Base-by-base conservation (phyloP, 371 early-diverging fungal genomes). In the Funneliformis caledonium region DNA sequence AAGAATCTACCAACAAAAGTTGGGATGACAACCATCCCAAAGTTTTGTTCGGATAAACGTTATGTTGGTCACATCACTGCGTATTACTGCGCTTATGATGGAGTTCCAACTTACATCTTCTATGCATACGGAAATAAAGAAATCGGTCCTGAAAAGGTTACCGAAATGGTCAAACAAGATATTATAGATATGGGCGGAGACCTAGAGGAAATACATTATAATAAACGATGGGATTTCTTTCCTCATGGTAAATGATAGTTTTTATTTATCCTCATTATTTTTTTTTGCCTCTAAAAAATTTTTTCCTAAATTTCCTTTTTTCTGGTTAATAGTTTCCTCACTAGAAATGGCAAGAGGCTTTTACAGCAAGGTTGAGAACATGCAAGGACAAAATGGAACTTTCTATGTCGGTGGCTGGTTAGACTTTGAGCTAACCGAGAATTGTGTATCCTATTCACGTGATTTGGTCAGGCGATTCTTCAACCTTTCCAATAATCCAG, bases 161-260 rank as follows among this genome's bases (percentile, higher is more conserved):
- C 67, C 10, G 77, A 77, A 65, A 31, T 48, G 10, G 47, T 77
- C 10, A 61, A 65, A 47, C 47, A 77, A 50, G 77, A 77, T 43
- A 12, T 77, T 3, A 22, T 26, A n/a, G 12, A 22, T 10, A 77
- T 77, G 77, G 77, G 77, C 2, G 77, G 77, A 16, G 19, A 61
- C 5, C 7, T 77, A 43, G 65, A 77, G 16, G 67, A 47, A 26
- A 77, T 77, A 48, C 77, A 77, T 64, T 77, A 77, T 47, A 77
- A 48, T 61, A 45, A 77, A 65, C 61, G 59, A 22, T 77, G 77
- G 77, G 77, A 77, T 48, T 77, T 77, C 14, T 77, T 77, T 26
- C 77, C 77, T 31, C 77, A 77, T 50, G 77, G 77, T 77, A 77
- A 26, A 26, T 45, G n/a, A 16, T 33, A 43, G 4, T 31, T 33